Percentiles rank a stretch among this genome's conserved stretches.
Conservation (phyloP, 768 basidiomycete species). For the Termitomyces sp. region DNA sequence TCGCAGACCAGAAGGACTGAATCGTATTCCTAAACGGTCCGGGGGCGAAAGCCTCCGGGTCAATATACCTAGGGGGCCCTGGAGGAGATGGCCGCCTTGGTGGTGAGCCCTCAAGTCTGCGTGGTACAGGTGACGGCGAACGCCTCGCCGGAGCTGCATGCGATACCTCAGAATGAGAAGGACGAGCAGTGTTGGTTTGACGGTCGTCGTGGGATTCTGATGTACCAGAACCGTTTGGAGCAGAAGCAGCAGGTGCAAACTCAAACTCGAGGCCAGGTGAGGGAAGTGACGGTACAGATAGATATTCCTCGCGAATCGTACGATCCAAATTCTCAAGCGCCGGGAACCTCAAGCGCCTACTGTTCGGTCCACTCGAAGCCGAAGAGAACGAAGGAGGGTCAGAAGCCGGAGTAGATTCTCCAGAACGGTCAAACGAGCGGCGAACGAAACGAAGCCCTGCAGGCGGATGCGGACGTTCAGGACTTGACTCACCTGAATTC, state of each 20-base stretch:
- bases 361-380: background rate
- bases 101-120: constrained; percentile 1
- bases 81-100: constrained; percentile 6
- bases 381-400: background rate
- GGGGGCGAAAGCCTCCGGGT: constrained; percentile 33
- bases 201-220: background rate
- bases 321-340: background rate
- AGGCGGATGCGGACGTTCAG: background rate
- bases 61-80: constrained; percentile 16
- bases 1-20: constrained; percentile 21
- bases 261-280: constrained; percentile 21
- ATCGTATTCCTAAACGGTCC: constrained; percentile 46
- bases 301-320: background rate
- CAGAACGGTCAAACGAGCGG: background rate
- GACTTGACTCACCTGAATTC: background rate
- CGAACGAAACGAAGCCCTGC: background rate
- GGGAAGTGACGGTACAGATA: constrained; percentile 16
- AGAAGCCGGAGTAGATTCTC: background rate
- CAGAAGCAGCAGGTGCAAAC: background rate
- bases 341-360: background rate
- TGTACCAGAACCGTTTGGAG: background rate
- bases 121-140: constrained; percentile 5
- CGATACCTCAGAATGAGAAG: background rate
- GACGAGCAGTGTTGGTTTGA: background rate
- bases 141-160: background rate